phyloP scores from a whole-genome alignment of 73 alveolate species.

The Paramecium tetraurelia region DNA sequence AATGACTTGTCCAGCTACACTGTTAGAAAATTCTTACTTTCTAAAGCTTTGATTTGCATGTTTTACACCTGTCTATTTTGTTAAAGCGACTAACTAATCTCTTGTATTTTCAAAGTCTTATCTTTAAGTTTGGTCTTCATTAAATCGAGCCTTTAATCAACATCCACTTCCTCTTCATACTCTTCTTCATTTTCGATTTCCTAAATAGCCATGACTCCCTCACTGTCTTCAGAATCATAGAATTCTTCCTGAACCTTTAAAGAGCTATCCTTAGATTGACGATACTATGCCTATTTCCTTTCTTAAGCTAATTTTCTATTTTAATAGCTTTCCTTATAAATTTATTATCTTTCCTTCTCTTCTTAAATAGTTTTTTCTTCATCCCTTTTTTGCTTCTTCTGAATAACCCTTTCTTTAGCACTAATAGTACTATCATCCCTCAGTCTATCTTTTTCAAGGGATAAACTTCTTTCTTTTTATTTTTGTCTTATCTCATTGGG shows the following conservation, averaged over 20 bases:
- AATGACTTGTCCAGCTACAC: slow-evolving; percentile 34
- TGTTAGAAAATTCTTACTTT: background rate
- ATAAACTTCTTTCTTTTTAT: slow-evolving; percentile 20
- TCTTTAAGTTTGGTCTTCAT: slow-evolving; percentile 56
- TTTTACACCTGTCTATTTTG: slow-evolving; percentile 29
- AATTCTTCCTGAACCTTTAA: slow-evolving; percentile 53
- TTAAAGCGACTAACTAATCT: slow-evolving; percentile 23
- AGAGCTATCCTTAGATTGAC: slow-evolving; percentile 53
- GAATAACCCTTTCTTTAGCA: slow-evolving; percentile 46
- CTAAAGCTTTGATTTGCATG: slow-evolving; percentile 39
- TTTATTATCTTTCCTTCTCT: slow-evolving; percentile 37
- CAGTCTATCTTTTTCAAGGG: slow-evolving; percentile 51
- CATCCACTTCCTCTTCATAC: slow-evolving; percentile 62
- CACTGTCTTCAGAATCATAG: slow-evolving; percentile 56
- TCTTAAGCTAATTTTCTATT: slow-evolving; percentile 55
- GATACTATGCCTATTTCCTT: slow-evolving; percentile 58
- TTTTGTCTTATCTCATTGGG: background rate
- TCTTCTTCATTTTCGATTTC: slow-evolving; percentile 68
- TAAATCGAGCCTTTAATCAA: slow-evolving; percentile 52
- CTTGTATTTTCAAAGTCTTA: slow-evolving; percentile 55
- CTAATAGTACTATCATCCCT: slow-evolving; percentile 36
- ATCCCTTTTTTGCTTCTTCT: slow-evolving; percentile 27
- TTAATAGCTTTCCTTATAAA: slow-evolving; percentile 38
- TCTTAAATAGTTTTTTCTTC: slow-evolving; percentile 36
- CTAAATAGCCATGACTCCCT: slow-evolving; percentile 38